phyloP scores from a whole-genome alignment of 164 flowering plant genomes.

The Amborella trichopoda region DNA sequence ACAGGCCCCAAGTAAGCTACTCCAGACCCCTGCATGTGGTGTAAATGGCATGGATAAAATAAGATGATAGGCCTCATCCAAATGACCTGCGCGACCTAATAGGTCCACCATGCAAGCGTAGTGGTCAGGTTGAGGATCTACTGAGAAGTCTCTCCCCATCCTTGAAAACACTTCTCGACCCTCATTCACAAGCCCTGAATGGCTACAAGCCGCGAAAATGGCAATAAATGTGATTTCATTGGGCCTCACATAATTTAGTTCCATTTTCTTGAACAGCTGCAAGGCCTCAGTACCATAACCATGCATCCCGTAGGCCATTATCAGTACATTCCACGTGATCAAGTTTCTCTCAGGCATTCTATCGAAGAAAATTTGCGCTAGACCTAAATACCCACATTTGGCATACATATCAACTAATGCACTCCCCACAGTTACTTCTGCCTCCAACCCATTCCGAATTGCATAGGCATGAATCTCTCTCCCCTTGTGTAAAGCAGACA shows the following conservation, averaged over 20 bases:
- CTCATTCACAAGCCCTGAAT: slow-evolving; percentile 56
- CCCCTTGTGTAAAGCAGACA: slow-evolving; percentile 64
- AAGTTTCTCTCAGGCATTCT: slow-evolving; percentile 38
- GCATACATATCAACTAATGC: slow-evolving; percentile 78
- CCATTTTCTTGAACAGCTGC: slow-evolving; percentile 34
- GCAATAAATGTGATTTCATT: slow-evolving; percentile 65
- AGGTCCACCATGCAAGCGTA: slow-evolving; percentile 73
- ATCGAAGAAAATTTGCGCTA: slow-evolving; percentile 45
- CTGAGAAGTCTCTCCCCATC: slow-evolving; percentile 41
- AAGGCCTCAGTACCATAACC: slow-evolving; percentile 60
- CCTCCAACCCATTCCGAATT: slow-evolving; percentile 31
- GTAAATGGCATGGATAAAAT: slow-evolving; percentile 38
- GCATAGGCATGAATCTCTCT: slow-evolving; percentile 78
- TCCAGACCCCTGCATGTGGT: slow-evolving; percentile 47
- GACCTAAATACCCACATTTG: slow-evolving; percentile 53
- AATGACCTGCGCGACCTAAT: slow-evolving; percentile 72
- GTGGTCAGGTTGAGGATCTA: slow-evolving; percentile 64
- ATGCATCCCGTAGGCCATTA: slow-evolving; percentile 90
- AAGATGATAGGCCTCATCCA: slow-evolving; percentile 52
- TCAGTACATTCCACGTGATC: slow-evolving; percentile 76
- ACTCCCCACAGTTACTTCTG: slow-evolving; percentile 61
- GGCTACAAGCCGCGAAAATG: slow-evolving; percentile 65
- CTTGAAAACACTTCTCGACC: slow-evolving; percentile 42
- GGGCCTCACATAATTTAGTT: slow-evolving; percentile 32
- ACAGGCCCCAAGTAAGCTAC: slow-evolving; percentile 82